Conservation (phyloP, 2,329 filamentous ascomycete genomes). For the Alternaria burnsii region DNA sequence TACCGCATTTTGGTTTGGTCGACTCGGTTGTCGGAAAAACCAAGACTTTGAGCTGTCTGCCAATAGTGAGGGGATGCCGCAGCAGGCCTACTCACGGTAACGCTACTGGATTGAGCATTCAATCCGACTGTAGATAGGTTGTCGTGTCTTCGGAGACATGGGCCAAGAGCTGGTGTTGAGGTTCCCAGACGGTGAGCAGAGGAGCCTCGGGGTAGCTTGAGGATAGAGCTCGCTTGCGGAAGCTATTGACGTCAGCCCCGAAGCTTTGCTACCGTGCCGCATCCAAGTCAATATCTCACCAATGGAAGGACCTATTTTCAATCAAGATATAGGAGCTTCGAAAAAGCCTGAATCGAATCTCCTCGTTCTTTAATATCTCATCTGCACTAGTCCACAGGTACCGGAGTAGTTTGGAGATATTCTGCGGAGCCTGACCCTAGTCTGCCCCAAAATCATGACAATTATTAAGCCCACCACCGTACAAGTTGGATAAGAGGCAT, state of each 20-base stretch:
- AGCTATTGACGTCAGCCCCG: background rate
- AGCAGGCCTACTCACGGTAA: background rate
- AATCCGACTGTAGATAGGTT: background rate
- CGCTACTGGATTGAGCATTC: background rate
- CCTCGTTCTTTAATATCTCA: no score
- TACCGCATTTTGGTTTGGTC: constrained; percentile 14
- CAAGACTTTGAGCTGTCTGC: constrained; percentile 16
- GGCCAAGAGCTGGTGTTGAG: constrained; percentile 1
- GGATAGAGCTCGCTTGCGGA: background rate
- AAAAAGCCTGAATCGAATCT: no score
- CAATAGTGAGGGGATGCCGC: constrained; percentile 4
- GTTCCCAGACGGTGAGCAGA: background rate
- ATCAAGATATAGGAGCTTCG: no score
- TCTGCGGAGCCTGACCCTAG: no score
- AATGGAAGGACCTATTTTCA: background rate
- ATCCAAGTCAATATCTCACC: background rate
- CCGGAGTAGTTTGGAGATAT: background rate
- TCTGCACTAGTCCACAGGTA: no score
- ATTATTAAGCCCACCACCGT: no score
- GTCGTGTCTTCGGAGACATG: background rate
- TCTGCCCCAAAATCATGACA: no score
- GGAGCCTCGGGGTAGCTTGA: constrained; percentile 5
- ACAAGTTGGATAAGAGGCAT: no score
- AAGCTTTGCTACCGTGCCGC: background rate
- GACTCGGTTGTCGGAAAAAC: constrained; percentile 23